Conservation (phyloP, 1,139 yeast genomes). For the Candida smagusa region DNA sequence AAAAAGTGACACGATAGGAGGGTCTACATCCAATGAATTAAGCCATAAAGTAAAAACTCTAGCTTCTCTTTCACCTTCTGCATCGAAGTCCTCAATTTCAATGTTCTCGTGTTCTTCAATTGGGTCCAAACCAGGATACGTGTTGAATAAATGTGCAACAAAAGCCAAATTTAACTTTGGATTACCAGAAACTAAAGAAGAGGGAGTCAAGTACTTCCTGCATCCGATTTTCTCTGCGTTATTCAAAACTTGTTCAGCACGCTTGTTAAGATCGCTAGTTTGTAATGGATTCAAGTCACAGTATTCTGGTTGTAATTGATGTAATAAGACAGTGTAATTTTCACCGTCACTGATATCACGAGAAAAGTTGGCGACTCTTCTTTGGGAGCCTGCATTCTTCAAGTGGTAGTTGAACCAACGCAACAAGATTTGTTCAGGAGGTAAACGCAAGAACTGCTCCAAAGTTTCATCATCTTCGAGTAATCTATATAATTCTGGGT, state of each 20-base stretch:
- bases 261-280: conserved; percentile 62
- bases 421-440: conserved; percentile 94
- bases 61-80: conserved; percentile 99
- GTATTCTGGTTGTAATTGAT: conserved; percentile 81
- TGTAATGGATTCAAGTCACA: conserved; percentile 84
- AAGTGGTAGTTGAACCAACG: conserved; percentile 98
- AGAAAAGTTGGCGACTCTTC: conserved; percentile 83
- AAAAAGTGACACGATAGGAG: conserved; percentile 85
- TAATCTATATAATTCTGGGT: conserved; percentile 93
- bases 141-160: conserved; percentile 94
- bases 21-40: conserved; percentile 93
- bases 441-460: conserved; percentile 91
- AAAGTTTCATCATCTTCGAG: conserved; percentile 95
- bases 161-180: conserved; percentile 95
- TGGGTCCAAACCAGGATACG: conserved; percentile 95
- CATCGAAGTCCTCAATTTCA: conserved; percentile 92
- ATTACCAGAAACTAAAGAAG: conserved; percentile 90
- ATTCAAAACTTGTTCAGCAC: conserved; percentile 82
- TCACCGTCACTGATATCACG: conserved; percentile 93
- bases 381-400: conserved; percentile 87
- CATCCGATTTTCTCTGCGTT: conserved; percentile 91
- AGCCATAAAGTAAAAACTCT: conserved; percentile 97
- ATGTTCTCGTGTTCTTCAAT: conserved; percentile 87
- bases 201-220: conserved; percentile 92
- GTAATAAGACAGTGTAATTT: conserved; percentile 82